phyloP scores from a whole-genome alignment of 805 yeast genomes.

The Isabelozyma rhagii region DNA sequence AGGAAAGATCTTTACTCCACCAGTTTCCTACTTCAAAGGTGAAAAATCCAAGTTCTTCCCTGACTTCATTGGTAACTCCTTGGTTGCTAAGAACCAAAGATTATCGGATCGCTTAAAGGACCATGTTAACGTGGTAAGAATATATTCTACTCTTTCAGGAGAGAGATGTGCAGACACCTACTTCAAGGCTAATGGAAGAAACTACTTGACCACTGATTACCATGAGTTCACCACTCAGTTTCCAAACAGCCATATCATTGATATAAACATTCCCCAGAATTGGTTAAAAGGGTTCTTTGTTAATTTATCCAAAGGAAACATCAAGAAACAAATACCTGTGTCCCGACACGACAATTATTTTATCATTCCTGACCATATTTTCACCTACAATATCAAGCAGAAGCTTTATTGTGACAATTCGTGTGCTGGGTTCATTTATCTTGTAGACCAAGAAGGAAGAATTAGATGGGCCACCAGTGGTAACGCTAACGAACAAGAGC shows the following conservation, averaged over 20 bases:
- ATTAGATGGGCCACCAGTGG: slow-evolving; percentile 95
- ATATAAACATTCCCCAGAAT: slow-evolving; percentile 73
- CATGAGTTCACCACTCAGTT: slow-evolving; percentile 33
- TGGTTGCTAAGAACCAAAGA: slow-evolving; percentile 37
- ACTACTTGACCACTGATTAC: slow-evolving; percentile 37
- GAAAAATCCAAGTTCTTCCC: slow-evolving; percentile 82
- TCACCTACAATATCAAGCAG: slow-evolving; percentile 56
- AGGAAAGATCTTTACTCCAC: slow-evolving; percentile 84
- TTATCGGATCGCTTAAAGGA: slow-evolving; percentile 39
- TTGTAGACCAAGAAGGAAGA: slow-evolving; percentile 69
- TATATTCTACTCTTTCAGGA: slow-evolving; percentile 69
- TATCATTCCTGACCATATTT: slow-evolving; percentile 56
- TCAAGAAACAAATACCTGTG: slow-evolving; percentile 43
- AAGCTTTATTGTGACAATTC: slow-evolving; percentile 65
- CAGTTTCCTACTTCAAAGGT: slow-evolving; percentile 69
- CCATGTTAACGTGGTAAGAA: slow-evolving; percentile 60
- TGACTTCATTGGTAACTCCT: slow-evolving; percentile 59
- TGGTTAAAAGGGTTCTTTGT: slow-evolving; percentile 65
- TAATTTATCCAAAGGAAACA: slow-evolving; percentile 41
- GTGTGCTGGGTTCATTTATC: slow-evolving; percentile 78
- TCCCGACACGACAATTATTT: slow-evolving; percentile 58
- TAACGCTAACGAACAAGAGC: slow-evolving; percentile 65
- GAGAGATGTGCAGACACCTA: slow-evolving; percentile 61
- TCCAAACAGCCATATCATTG: slow-evolving; percentile 68
- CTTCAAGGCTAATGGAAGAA: slow-evolving; percentile 46